These are phyloP conservation scores for Candida ulmi DNA, from an alignment of 805 yeast species.

Conservation along the genomic window DNA sequence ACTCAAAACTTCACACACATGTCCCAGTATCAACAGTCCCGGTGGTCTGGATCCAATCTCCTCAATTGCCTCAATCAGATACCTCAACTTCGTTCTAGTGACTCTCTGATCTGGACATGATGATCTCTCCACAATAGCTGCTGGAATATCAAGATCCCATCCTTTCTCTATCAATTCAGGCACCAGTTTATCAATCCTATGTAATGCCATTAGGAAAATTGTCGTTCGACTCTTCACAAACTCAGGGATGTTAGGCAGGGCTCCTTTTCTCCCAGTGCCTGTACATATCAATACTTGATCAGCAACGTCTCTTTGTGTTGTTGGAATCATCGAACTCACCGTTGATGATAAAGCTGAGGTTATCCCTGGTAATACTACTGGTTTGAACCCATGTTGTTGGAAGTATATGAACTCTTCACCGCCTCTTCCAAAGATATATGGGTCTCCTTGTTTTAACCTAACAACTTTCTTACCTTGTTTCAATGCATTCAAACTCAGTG, in stretches of 20 bases:
- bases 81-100: conserved; percentile 62
- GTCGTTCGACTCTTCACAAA: conserved; percentile 72
- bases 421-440: conserved; percentile 93
- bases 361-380: conserved; percentile 79
- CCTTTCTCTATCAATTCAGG: conserved; percentile 46
- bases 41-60: conserved; percentile 88
- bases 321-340: conserved; percentile 74
- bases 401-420: conserved; percentile 86
- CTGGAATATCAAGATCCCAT: conserved; percentile 74
- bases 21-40: conserved; percentile 79
- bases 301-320: conserved; percentile 87
- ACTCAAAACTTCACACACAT: conserved; percentile 55
- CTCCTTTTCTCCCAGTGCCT: conserved; percentile 89
- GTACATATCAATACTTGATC: conserved; percentile 93
- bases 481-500: conserved; percentile 66
- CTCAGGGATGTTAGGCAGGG: conserved; percentile 71
- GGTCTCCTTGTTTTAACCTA: conserved; percentile 93
- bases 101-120: conserved; percentile 91
- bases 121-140: conserved; percentile 85
- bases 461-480: conserved; percentile 71
- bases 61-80: conserved; percentile 69
- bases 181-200: conserved; percentile 49
- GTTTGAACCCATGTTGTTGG: conserved; percentile 57
- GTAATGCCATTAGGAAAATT: conserved; percentile 85
- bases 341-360: conserved; percentile 90